Percentiles rank a stretch among this genome's conserved stretches.
Evolutionary conservation across 2,329 filamentous ascomycete genomes (phyloP).

Genomic region (Remersonia thermophila): DNA sequence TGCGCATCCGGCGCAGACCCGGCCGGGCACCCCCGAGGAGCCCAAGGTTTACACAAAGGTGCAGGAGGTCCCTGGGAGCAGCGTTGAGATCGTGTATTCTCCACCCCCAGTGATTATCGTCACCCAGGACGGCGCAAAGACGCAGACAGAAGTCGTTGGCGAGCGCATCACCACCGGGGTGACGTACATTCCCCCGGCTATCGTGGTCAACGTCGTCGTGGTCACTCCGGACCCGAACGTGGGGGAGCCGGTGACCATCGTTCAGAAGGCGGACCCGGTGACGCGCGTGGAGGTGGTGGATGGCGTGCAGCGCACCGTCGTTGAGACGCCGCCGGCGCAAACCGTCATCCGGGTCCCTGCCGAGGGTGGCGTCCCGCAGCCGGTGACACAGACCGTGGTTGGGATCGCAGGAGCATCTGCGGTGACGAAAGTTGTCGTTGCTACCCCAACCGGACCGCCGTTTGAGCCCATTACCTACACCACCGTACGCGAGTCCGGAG

Average conservation of each 20-base stretch:
- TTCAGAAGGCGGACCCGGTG: no score
- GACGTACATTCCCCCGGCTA: no score
- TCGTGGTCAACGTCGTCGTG: constrained; percentile 10
- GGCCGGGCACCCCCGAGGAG: constrained; percentile 1
- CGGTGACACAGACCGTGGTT: constrained; percentile 10
- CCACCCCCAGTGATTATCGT: neutral
- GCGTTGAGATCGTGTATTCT: constrained; percentile 14
- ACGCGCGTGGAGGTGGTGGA: no score
- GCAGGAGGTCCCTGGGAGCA: constrained; percentile 13
- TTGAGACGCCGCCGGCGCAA: no score
- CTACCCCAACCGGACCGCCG: constrained; percentile 7
- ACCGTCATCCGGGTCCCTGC: no score
- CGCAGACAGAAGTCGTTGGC: no score
- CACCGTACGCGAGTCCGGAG: constrained; percentile 8
- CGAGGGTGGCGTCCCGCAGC: neutral
- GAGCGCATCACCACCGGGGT: neutral
- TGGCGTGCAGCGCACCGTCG: no score
- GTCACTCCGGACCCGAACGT: constrained; percentile 7
- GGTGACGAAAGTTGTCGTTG: constrained; percentile 11
- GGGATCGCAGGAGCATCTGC: constrained; percentile 9
- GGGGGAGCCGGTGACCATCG: no score
- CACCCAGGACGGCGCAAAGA: no score
- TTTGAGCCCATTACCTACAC: constrained; percentile 11
- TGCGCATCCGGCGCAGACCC: constrained; percentile 5
- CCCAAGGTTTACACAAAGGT: constrained; percentile 16